Percentiles rank a stretch among this genome's conserved stretches.
phyloP scores from a whole-genome alignment of 768 basidiomycete species.

The Asterophora parasitica region DNA sequence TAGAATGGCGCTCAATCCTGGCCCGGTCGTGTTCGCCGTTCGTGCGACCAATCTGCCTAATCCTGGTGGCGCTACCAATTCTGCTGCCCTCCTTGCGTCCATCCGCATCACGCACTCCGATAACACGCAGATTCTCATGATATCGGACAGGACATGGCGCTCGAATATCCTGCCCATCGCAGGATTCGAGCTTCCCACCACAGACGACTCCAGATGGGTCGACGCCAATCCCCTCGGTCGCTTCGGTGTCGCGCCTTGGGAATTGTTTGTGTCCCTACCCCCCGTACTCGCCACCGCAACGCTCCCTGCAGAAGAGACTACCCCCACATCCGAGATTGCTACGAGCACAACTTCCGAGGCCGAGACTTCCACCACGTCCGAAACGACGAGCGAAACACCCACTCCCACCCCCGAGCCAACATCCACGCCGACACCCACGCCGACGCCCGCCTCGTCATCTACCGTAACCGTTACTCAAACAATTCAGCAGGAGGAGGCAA shows the following conservation, averaged over 20 bases:
- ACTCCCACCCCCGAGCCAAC: neutral
- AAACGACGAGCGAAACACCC: constrained; percentile 2
- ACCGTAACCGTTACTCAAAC: constrained; percentile 7
- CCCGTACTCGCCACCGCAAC: constrained; percentile 4
- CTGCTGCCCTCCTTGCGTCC: constrained; percentile 11
- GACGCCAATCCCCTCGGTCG: constrained; percentile 8
- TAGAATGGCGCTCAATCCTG: constrained; percentile 9
- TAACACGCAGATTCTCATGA: constrained; percentile 6
- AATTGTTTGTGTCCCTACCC: constrained; percentile 4
- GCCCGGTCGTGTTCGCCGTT: constrained; percentile 12
- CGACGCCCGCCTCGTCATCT: neutral
- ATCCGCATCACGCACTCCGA: constrained; percentile 15
- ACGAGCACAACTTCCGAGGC: neutral
- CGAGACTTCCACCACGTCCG: constrained; percentile 1
- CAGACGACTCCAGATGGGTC: constrained; percentile 12
- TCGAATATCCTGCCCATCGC: constrained; percentile 2
- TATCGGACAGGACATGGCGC: constrained; percentile 7
- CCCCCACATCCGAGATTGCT: constrained; percentile 1
- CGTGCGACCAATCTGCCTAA: constrained; percentile 9
- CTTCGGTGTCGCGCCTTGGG: constrained; percentile 11
- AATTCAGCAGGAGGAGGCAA: neutral
- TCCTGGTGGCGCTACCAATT: constrained; percentile 1
- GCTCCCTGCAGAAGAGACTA: neutral
- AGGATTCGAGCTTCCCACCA: constrained; percentile 8
- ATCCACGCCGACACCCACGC: neutral